Evolutionary conservation across 768 basidiomycete species (phyloP).

Genomic region (Tylopilus vinaceipallidus): DNA sequence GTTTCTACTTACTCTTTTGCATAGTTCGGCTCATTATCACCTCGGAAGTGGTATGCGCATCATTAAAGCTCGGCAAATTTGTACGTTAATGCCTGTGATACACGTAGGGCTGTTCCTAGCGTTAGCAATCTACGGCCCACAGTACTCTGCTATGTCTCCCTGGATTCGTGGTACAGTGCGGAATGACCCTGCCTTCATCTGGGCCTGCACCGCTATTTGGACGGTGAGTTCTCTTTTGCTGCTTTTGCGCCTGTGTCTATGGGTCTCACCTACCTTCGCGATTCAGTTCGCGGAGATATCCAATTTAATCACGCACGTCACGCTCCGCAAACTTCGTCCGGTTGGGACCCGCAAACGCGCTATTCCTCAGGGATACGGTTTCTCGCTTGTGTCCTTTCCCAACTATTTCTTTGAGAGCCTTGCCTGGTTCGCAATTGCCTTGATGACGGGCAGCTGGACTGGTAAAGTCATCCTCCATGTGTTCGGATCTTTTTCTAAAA

Average conservation of each 20-base stretch:
- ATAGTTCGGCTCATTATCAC: conserved; percentile 88
- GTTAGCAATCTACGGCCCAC: conserved; percentile 77
- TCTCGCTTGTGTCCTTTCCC: conserved; percentile 80
- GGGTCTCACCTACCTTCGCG: not conserved
- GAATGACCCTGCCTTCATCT: conserved; percentile 66
- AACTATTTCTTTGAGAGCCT: conserved; percentile 94
- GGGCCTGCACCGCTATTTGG: conserved; percentile 66
- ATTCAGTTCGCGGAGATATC: conserved; percentile 78
- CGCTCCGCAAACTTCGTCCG: conserved; percentile 80
- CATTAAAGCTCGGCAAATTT: not conserved
- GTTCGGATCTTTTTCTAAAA: not conserved
- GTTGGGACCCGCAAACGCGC: conserved; percentile 71
- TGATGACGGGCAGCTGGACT: conserved; percentile 75
- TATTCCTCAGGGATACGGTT: conserved; percentile 94
- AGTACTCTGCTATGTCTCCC: conserved; percentile 64
- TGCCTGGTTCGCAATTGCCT: conserved; percentile 67
- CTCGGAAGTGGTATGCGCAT: conserved; percentile 55
- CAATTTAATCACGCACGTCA: conserved; percentile 82
- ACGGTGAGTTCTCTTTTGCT: conserved; percentile 50
- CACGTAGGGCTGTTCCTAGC: conserved; percentile 68
- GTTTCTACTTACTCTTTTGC: not conserved
- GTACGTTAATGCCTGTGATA: conserved; percentile 1
- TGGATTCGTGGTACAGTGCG: conserved; percentile 61
- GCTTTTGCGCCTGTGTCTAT: not conserved
- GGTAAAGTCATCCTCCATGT: conserved; percentile 45